Percentiles rank a stretch among this genome's conserved stretches.
These are phyloP conservation scores for Penicillium concentricum DNA, from an alignment of 2,329 filamentous ascomycete species.

Conservation along the genomic window DNA sequence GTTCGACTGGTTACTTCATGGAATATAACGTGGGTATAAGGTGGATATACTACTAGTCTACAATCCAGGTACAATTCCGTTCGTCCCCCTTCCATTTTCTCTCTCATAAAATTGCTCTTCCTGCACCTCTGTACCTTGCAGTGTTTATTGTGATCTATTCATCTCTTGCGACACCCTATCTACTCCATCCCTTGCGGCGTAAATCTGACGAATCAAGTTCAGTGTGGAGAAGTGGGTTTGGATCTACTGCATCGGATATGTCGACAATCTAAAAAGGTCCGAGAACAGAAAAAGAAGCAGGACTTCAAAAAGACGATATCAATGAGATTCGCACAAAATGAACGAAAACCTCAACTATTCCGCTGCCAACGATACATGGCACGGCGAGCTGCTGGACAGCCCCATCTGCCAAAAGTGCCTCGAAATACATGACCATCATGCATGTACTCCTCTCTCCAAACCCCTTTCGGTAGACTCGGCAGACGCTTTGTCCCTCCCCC, in stretches of 20 bases:
- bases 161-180: neutral
- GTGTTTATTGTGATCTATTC: conserved; percentile 2
- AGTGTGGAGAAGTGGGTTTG: conserved; percentile 11
- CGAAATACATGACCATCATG: conserved; percentile 16
- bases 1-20: neutral
- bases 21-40: neutral
- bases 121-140: conserved; percentile 6
- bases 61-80: conserved; percentile 1
- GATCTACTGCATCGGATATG: conserved; percentile 20
- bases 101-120: neutral
- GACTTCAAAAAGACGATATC: neutral
- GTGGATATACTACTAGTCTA: neutral
- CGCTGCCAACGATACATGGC: conserved; percentile 12
- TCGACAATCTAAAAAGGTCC: conserved; percentile 20
- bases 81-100: neutral
- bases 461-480: conserved; percentile 18
- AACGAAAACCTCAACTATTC: conserved; percentile 6
- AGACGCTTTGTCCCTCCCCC: conserved; percentile 18
- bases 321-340: neutral
- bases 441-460: conserved; percentile 17
- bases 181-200: conserved; percentile 3
- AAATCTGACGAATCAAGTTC: conserved; percentile 6
- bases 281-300: neutral
- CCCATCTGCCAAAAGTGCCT: conserved; percentile 17
- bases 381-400: conserved; percentile 19